phyloP scores from a whole-genome alignment of 2,329 filamentous ascomycete species.

The Aspergillus latus region DNA sequence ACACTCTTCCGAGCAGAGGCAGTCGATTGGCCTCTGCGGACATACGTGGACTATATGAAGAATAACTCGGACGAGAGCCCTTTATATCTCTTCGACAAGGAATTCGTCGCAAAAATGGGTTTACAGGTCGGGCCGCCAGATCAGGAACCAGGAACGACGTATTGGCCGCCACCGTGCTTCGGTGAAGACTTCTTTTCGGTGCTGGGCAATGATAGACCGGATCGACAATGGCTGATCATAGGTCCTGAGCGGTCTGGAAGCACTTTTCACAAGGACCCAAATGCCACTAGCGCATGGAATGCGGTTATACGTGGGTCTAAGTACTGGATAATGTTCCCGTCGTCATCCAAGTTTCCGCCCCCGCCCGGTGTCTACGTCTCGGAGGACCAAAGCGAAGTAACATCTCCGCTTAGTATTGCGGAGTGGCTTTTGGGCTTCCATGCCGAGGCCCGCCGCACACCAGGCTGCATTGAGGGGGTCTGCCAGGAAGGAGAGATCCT shows the following conservation, averaged over 20 bases:
- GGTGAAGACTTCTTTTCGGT: constrained; percentile 82
- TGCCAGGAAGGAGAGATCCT: constrained; percentile 82
- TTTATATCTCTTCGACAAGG: constrained; percentile 85
- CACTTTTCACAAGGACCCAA: constrained; percentile 86
- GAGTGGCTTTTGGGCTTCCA: constrained; percentile 95
- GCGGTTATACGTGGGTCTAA: constrained; percentile 86
- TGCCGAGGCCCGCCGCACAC: constrained; percentile 70
- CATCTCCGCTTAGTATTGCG: constrained; percentile 89
- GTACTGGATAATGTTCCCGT: constrained; percentile 99
- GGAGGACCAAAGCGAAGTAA: constrained; percentile 87
- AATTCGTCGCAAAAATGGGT: constrained; percentile 82
- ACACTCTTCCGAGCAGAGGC: constrained; percentile 83
- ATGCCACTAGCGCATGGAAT: constrained; percentile 81
- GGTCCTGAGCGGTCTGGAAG: constrained; percentile 84
- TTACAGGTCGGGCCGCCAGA: constrained; percentile 57
- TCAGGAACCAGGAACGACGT: constrained; percentile 54
- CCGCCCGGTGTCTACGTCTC: constrained; percentile 91
- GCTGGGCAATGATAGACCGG: constrained; percentile 74
- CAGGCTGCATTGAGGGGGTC: constrained; percentile 81
- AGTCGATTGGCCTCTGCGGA: constrained; percentile 85
- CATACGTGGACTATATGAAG: constrained; percentile 79
- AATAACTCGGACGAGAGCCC: constrained; percentile 82
- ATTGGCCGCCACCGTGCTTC: constrained; percentile 84
- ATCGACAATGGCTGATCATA: constrained; percentile 89
- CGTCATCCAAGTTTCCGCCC: constrained; percentile 58